These are phyloP conservation scores for Eucalyptus regnans DNA, from an alignment of 345 rosid genomes.

Conservation along the genomic window DNA sequence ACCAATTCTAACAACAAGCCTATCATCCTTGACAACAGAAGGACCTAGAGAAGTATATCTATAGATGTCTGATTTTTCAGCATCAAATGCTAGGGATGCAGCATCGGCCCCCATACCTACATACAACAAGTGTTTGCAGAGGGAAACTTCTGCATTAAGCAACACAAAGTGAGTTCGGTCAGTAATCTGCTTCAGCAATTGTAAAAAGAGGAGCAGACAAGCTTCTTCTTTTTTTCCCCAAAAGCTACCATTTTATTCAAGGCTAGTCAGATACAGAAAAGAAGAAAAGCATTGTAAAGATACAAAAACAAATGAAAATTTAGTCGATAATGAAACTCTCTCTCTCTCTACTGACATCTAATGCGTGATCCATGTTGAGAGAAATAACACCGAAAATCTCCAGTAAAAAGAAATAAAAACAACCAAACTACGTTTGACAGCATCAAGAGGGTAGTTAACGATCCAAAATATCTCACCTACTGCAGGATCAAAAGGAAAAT, in stretches of 20 bases:
- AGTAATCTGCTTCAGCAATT: not conserved
- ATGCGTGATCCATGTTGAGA: not conserved
- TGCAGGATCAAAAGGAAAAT: conserved; percentile 25
- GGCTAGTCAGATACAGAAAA: not conserved
- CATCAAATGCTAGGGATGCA: conserved; percentile 48
- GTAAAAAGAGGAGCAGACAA: not conserved
- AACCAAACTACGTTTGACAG: not conserved
- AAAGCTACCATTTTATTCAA: not conserved
- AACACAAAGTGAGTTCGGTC: not conserved
- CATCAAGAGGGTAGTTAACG: not conserved
- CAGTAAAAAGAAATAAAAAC: not conserved
- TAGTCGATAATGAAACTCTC: not conserved
- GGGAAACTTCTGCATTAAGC: conserved; percentile 51
- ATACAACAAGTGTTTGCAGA: conserved; percentile 47
- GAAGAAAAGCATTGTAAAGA: not conserved
- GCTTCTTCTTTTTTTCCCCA: not conserved
- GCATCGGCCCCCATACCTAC: conserved; percentile 61
- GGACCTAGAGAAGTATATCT: conserved; percentile 40
- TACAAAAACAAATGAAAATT: not conserved
- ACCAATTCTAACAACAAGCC: conserved; percentile 36
- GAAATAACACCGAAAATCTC: not conserved
- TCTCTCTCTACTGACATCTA: not conserved
- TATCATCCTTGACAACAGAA: conserved; percentile 35
- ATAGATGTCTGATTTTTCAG: conserved; percentile 36
- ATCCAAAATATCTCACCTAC: conserved; percentile 41